Evolutionary conservation across 1,139 yeast species (phyloP), one percentile per base, ranked within the genome.

Genomic region (Suhomyces chickasaworum): DNA sequence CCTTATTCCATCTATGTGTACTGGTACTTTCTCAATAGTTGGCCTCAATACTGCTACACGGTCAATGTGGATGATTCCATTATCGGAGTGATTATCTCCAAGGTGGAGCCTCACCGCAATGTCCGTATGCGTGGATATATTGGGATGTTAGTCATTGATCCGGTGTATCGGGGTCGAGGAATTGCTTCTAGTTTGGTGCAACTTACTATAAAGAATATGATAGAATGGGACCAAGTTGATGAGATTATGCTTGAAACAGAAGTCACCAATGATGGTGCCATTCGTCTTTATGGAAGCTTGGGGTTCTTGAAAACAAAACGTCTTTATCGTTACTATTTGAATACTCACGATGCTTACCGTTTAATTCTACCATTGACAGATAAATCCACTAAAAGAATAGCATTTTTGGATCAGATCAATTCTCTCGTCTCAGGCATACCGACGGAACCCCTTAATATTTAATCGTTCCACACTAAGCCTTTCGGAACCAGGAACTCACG

Each of bases 221-320:
- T 76, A 10, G 64, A 68, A 4, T 64, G 71, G 53, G 74, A 73
- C 50, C 68, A 77, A 2, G 89, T 91, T 32, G 98, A 93, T 65
- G 99, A 93, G 62, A 81, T 91, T 17, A 85, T 86, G 73, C 74
- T 93, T 48, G 99, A 93, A 63, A 89, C 99, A 0, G 99, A 93
- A 62, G 95, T 88, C 7, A 82, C 80, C 36, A 93, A 93, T 58
- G 65, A 60, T 15, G 86, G 87, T 0, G 99, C 99, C 1, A 71
- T 91, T 52, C 69, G 72, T 27, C 68, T 93, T 43, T 93, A 93
- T 61, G 96, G 90, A 62, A 82, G 85, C 52, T 77, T 91, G 68
- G 99, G 99, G 1, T 93, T 93, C 60, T 63, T 91, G 42, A 75
- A 96, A 51, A 78, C 85, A 35, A 90, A 93, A 59, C 73, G 98